Evolutionary conservation across 2,329 filamentous ascomycete genomes (phyloP), one percentile per base, ranked within the genome.

Genomic region (Setomelanomma holmii): DNA sequence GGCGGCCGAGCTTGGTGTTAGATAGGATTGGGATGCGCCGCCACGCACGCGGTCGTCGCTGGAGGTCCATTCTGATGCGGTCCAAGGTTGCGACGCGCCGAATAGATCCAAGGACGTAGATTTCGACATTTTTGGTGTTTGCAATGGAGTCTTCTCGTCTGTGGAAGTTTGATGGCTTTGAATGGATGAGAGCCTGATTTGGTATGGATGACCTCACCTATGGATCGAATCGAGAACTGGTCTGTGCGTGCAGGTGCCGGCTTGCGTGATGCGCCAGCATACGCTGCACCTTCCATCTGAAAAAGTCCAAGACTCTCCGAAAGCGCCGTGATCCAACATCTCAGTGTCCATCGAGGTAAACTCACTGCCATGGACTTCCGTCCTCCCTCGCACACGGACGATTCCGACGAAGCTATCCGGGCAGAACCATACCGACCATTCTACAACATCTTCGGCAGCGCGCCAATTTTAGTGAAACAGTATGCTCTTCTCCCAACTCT

Each of bases 41-140:
- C 89, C 89, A 39, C 90, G 86, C n/a, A 93, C 89, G 23, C 86
- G 81, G 73, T 93, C 90, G 71, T 93, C 89, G 46, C 85, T 87
- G 12, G 85, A 79, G 6, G 83, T 86, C 89, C 89, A 93, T 57
- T 84, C 80, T 44, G 76, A 71, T 1, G 79, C 68, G 19, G 79
- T 73, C 87, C 88, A 90, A 19, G 78, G 72, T 72, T 61, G 57
- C 2, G 63, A 53, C 5, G 67, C 71, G 14, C 73, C 72, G 40
- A 74, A 75, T 0, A 75, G 46, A 1, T 55, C 48, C 1, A 63
- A 42, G 8, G 12, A 17, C 22, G 21, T 16, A 16, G 24, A 23
- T 47, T 47, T 40, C 4, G 17, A 21, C 45, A 47, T 47, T n/a
- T 11, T 47, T 16, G 20, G 5, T 17, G 41, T n/a, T 40, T 30